Percentiles rank a stretch among this genome's conserved stretches.
phyloP scores from a whole-genome alignment of 2,329 filamentous ascomycete genomes.

The Colletotrichum kahawae region DNA sequence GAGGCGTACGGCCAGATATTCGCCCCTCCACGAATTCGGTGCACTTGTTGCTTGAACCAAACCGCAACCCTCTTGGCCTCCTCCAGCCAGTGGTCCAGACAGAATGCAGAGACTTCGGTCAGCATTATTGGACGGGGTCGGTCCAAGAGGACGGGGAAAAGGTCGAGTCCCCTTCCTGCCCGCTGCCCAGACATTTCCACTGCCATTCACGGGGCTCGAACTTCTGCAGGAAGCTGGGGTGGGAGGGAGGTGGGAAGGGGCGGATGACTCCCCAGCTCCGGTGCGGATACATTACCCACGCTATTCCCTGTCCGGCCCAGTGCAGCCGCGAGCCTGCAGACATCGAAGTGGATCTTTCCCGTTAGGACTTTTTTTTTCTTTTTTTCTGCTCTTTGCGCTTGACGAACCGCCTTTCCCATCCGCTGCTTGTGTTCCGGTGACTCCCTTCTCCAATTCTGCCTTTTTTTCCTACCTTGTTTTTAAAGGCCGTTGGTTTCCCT shows the following conservation, averaged over 20 bases:
- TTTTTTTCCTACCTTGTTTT: background rate
- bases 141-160: background rate
- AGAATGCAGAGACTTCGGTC: background rate
- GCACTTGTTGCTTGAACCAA: background rate
- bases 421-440: constrained; percentile 11
- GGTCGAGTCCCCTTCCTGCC: background rate
- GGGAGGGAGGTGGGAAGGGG: background rate
- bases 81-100: background rate
- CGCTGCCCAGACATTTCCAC: background rate
- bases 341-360: constrained; percentile 12
- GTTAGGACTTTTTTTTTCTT: background rate
- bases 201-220: background rate
- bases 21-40: background rate
- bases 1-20: background rate
- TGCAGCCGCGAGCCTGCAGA: constrained; percentile 20
- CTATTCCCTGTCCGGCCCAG: constrained; percentile 17
- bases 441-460: constrained; percentile 6
- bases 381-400: constrained; percentile 6
- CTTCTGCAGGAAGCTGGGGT: constrained; percentile 10
- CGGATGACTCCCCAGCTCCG: constrained; percentile 7
- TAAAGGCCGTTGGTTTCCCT: background rate
- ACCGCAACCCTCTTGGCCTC: background rate
- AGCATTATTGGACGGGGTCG: constrained; percentile 10
- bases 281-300: constrained; percentile 8
- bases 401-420: constrained; percentile 5